Conservation (phyloP, 2,329 filamentous ascomycete species). For the Epichloe gansuensis region DNA sequence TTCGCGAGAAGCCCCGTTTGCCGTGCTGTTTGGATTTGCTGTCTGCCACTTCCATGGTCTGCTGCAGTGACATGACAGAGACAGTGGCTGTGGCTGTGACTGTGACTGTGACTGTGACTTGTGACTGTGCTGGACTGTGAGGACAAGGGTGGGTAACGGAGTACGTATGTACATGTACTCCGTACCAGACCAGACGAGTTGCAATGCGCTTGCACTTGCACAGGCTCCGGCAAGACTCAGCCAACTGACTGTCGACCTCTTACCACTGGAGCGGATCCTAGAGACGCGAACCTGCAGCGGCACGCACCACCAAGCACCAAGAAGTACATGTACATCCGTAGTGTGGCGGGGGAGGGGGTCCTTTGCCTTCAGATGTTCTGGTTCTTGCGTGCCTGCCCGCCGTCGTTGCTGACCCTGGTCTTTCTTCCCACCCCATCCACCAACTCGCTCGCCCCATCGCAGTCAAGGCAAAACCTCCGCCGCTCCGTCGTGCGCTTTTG, state of each 20-base stretch:
- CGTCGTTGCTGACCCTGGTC: background rate
- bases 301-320: no score
- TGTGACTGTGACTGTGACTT: no score
- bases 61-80: no score
- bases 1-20: no score
- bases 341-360: no score
- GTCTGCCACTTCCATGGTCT: no score
- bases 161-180: background rate
- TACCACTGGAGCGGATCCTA: background rate
- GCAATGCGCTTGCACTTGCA: background rate
- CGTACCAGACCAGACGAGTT: background rate
- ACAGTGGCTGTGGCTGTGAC: no score
- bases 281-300: background rate
- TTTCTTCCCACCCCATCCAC: background rate
- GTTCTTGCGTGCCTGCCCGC: background rate
- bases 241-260: background rate
- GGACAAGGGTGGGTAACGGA: background rate
- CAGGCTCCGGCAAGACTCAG: background rate
- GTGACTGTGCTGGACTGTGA: background rate
- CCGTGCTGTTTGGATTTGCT: no score
- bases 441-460: background rate
- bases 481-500: background rate
- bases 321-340: no score
- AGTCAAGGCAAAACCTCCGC: conserved; percentile 2
- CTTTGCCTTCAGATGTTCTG: no score